Percentiles rank a stretch among this genome's conserved stretches.
Evolutionary conservation across 2,329 filamentous ascomycete species (phyloP).

Genomic region (Trematosphaeria pertusa): DNA sequence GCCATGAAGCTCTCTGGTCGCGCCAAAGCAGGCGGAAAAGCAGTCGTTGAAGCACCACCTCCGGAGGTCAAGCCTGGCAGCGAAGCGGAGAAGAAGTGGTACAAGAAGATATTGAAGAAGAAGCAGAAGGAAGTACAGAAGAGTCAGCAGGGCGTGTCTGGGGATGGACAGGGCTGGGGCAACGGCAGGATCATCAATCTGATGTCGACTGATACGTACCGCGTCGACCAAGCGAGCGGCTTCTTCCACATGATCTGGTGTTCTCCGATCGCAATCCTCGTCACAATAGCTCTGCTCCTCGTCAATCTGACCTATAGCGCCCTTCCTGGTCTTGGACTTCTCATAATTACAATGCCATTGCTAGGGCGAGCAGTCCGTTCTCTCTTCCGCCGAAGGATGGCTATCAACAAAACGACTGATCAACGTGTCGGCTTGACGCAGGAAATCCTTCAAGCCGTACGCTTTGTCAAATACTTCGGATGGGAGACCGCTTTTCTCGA

Average conservation of each 20-base stretch:
- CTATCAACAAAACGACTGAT: conserved; percentile 93
- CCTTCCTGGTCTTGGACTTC: conserved; percentile 82
- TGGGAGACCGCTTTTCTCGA: conserved; percentile 90
- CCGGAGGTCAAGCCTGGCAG: conserved; percentile 56
- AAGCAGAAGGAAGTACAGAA: conserved; percentile 52
- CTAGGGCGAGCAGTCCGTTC: conserved; percentile 79
- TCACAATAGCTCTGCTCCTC: conserved; percentile 80
- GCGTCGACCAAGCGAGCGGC: conserved; percentile 85
- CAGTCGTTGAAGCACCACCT: conserved; percentile 49
- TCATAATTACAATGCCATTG: conserved; percentile 78
- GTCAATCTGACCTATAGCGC: conserved; percentile 92
- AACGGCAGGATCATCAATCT: conserved; percentile 92
- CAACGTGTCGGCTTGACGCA: conserved; percentile 90
- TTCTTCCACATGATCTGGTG: conserved; percentile 94
- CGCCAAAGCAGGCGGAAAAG: conserved; percentile 80
- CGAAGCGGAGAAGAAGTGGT: conserved; percentile 59
- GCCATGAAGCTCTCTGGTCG: conserved; percentile 86
- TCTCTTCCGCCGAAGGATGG: conserved; percentile 75
- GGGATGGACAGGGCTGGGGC: conserved; percentile 83
- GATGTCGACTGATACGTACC: conserved; percentile 95
- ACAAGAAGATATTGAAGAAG: conserved; percentile 55
- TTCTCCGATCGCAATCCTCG: conserved; percentile 75
- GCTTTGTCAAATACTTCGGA: conserved; percentile 96
- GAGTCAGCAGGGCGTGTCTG: conserved; percentile 60
- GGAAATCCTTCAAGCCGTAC: conserved; percentile 87